Conservation (phyloP, 768 basidiomycete species). For the Coprinopsis strossmayeri region DNA sequence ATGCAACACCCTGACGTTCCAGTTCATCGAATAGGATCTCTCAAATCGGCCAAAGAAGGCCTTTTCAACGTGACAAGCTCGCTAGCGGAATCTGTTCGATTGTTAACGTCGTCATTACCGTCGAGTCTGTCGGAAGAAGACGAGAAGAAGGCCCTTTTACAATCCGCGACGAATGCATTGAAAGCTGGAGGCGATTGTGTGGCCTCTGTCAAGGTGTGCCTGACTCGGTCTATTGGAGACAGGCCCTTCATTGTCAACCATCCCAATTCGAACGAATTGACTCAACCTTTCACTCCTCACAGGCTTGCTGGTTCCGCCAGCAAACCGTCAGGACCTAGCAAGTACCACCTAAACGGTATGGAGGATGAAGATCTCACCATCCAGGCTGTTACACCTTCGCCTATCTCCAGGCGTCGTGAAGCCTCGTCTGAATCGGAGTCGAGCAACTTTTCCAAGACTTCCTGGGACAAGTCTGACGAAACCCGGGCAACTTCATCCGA, state of each 20-base stretch:
- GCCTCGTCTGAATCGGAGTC: conserved; percentile 46
- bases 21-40: conserved; percentile 50
- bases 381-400: conserved; percentile 36
- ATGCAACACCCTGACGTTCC: conserved; percentile 70
- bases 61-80: conserved; percentile 80
- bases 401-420: conserved; percentile 26
- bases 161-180: conserved; percentile 82
- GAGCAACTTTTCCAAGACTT: conserved; percentile 42
- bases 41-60: conserved; percentile 69
- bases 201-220: conserved; percentile 75
- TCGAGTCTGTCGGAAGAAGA: conserved; percentile 65
- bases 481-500: conserved; percentile 46
- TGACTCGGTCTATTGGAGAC: conserved; percentile 57
- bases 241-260: conserved; percentile 61
- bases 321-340: conserved; percentile 26
- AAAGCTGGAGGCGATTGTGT: conserved; percentile 88
- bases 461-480: conserved; percentile 39
- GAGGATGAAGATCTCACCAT: conserved; percentile 61
- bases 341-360: conserved; percentile 29
- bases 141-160: conserved; percentile 70
- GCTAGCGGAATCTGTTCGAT: conserved; percentile 84
- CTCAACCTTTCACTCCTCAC: conserved; percentile 38
- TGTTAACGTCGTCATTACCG: conserved; percentile 51
- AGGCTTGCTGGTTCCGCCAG: conserved; percentile 35
- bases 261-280: conserved; percentile 42